Evolutionary conservation across 1,284 basidiomycete genomes (phyloP), one percentile per base, ranked within the genome.

Genomic region (Austroboletus novae-zelandiae): DNA sequence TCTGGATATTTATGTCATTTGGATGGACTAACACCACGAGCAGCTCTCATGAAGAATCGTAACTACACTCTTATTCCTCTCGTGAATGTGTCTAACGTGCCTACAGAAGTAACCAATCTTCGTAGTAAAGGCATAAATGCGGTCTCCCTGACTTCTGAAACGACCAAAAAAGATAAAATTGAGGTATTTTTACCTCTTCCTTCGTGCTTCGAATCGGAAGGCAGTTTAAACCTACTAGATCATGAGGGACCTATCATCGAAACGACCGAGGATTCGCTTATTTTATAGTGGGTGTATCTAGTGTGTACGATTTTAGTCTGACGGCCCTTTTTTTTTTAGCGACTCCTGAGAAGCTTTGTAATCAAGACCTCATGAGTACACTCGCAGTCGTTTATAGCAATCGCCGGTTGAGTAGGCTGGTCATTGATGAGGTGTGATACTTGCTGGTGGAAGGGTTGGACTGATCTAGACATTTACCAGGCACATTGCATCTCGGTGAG

Each of bases 21-120:
- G 20, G 9, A 10, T 34, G 40, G 5, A 46, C 43, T 53, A 40
- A 51, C 18, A 8, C 23, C 34, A 31, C n/a, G 14, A 11, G 30
- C 32, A 90, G 90, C 90, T 18, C 67, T 94, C 18, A 94, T 94
- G 85, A 83, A 87, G 61, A 88, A 94, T 61, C 91, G 87, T 87
- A 55, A 65, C 75, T 62, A 35, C 2, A 2, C 43, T 30, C 15
- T 7, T 5, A 7, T 40, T 13, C n/a, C 3, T 5, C n/a, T 17
- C 11, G 47, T n/a, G 15, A 32, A 34, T 20, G n/a, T 2, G 18
- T 17, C 40, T 51, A 8, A 66, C 17, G 43, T 48, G 43, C 11
- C 30, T 32, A 3, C 49, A 89, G 86, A 94, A 74, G 78, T 93
- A n/a, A 69, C 78, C 3, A 79, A 72, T 40, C 70, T 94, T 14